Evolutionary conservation across 371 early-diverging fungal species (phyloP), one percentile per base, ranked within the genome.

Genomic region (Lichtheimia ramosa): DNA sequence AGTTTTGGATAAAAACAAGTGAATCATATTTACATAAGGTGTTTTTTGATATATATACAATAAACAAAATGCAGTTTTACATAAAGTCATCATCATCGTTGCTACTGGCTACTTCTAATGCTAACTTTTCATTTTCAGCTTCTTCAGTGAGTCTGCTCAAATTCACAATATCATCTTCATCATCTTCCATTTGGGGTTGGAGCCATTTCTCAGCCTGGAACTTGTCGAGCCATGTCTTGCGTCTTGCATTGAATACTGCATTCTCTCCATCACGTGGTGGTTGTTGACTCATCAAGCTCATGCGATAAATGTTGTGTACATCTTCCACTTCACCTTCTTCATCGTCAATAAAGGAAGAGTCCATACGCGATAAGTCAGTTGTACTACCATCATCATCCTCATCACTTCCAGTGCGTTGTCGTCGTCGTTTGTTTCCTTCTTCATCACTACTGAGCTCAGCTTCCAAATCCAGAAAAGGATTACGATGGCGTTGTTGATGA

Each of bases 171-270:
- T 51, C 50, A 5, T 58, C 51, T n/a, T 48, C 49, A 1, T 57
- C 58, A 18, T 49, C 39, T 39, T 48, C 46, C 8, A 24, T 48
- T 10, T 43, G 43, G 8, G 55, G 40, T 24, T 42, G 40, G 10
- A 51, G 28, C 59, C 59, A 58, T 51, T 58, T 58, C 23, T 58
- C 59, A 10, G 41, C 59, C 5, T 58, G 16, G 27, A 58, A 58
- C 34, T 23, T 18, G 23, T 58, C 59, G 13, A 58, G 25, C 59
- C 59, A 58, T 3, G 59, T 41, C 51, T 24, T 50, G 49, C 59
- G 59, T 28, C 59, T 55, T 24, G 14, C 16, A 16, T 2, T n/a
- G n/a, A 53, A 53, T 6, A 25, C 53, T 15, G 53, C 1, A 4
- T 10, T 34, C n/a, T 43, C 54, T 16, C 15, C 53, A 15, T 53